Conservation (phyloP, 2,329 filamentous ascomycete species). For the Epichloe scottii region DNA sequence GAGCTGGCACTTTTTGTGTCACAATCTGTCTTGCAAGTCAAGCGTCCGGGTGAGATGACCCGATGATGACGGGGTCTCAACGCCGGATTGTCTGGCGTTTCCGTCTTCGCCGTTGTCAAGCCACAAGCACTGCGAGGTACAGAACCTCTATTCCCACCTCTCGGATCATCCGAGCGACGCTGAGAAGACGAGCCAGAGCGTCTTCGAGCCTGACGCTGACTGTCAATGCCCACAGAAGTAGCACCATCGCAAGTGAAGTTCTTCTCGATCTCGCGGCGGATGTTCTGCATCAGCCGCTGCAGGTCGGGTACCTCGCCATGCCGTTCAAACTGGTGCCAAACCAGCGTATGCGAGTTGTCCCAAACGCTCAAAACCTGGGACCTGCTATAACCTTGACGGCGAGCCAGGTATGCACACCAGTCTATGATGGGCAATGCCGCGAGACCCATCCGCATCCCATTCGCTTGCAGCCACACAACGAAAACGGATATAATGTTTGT, state of each 20-base stretch:
- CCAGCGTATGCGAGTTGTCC: not conserved
- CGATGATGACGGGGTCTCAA: not conserved
- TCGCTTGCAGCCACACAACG: conserved; percentile 16
- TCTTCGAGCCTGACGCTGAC: not conserved
- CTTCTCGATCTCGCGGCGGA: not conserved
- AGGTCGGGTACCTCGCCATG: not conserved
- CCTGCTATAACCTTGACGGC: not conserved
- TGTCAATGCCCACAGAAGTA: not conserved
- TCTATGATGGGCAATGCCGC: not conserved
- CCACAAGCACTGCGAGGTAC: not conserved
- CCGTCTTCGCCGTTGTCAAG: not conserved
- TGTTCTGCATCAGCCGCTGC: not conserved
- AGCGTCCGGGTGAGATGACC: not conserved
- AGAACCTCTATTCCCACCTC: not conserved
- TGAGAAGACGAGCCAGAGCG: not conserved
- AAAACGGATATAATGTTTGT: conserved; percentile 14
- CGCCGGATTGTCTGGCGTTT: too few relatives aligned
- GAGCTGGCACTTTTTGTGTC: not conserved
- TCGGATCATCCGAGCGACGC: not conserved
- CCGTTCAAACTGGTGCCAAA: not conserved
- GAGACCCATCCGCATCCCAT: not conserved
- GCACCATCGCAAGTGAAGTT: not conserved
- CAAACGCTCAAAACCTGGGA: not conserved
- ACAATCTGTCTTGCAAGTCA: not conserved
- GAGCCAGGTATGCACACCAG: conserved; percentile 1